Percentiles rank a stretch among this genome's conserved stretches.
Evolutionary conservation across 345 rosid species (phyloP).

Genomic region (Populus pruinosa): DNA sequence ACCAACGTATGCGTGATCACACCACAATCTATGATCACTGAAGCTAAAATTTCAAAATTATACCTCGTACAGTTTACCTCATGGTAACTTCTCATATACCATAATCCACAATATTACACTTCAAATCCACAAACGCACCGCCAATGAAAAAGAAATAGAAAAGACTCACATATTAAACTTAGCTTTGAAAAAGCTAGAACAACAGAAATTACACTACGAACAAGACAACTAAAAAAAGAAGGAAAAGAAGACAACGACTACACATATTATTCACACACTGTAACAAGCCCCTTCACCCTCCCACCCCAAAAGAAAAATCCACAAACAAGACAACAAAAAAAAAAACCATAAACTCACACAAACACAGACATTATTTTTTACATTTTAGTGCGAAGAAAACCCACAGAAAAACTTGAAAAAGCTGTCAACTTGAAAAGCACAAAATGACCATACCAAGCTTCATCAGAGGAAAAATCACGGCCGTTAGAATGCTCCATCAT

Average conservation of each 20-base stretch:
- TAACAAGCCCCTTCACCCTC: background rate
- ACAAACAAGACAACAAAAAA: conserved; percentile 5
- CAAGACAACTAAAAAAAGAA: background rate
- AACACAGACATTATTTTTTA: background rate
- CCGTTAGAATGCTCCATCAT: conserved; percentile 34
- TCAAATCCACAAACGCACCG: background rate
- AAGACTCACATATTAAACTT: background rate
- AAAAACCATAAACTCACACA: background rate
- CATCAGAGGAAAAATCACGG: conserved; percentile 58
- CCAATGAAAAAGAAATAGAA: background rate
- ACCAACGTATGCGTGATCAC: background rate
- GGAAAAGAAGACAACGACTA: background rate
- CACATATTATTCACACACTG: background rate
- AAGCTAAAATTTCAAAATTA: background rate
- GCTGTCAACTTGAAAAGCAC: background rate
- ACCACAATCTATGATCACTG: background rate
- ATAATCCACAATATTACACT: background rate
- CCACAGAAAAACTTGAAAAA: background rate
- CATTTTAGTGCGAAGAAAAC: background rate
- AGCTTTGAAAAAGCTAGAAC: background rate
- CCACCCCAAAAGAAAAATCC: no score
- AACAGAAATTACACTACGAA: background rate
- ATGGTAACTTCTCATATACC: background rate
- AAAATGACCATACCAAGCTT: conserved; percentile 61
- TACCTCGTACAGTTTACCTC: background rate